Conservation (phyloP, 805 yeast genomes). For the Candida glaebosa region DNA sequence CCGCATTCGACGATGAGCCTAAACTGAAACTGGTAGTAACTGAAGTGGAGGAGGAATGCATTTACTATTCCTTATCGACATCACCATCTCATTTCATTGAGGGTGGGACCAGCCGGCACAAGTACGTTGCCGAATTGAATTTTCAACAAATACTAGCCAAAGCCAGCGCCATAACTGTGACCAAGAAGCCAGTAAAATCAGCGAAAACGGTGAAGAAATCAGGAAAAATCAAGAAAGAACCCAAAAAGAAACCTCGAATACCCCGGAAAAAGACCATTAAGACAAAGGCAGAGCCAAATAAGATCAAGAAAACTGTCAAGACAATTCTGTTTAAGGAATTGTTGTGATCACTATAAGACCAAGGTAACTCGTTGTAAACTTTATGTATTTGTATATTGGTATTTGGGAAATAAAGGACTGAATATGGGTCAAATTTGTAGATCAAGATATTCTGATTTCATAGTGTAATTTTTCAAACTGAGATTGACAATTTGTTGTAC, state of each 20-base stretch:
- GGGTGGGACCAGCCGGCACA: slow-evolving; percentile 19
- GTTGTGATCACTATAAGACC: slow-evolving; percentile 6
- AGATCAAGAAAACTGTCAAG: slow-evolving; percentile 15
- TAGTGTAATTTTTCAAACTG: neutral
- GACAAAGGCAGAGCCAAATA: slow-evolving; percentile 5
- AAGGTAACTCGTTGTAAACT: slow-evolving; percentile 1
- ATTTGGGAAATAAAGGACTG: too few relatives aligned
- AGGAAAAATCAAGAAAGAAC: neutral
- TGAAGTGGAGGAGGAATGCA: slow-evolving; percentile 12
- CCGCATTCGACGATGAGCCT: slow-evolving; percentile 16
- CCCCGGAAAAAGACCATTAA: slow-evolving; percentile 1
- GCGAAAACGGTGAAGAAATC: slow-evolving; percentile 2
- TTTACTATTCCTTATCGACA: slow-evolving; percentile 21
- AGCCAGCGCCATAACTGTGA: slow-evolving; percentile 10
- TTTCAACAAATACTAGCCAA: slow-evolving; percentile 26
- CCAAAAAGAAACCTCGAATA: slow-evolving; percentile 1
- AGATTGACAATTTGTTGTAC: too few relatives aligned
- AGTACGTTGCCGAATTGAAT: slow-evolving; percentile 26
- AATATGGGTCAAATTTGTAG: too few relatives aligned
- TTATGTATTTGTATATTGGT: neutral
- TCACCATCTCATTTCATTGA: slow-evolving; percentile 26
- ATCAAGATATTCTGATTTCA: too few relatives aligned
- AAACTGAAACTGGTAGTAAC: slow-evolving; percentile 2
- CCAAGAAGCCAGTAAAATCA: neutral
- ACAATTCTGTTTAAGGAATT: slow-evolving; percentile 17